Evolutionary conservation across 148 eudicot genomes (phyloP).

Genomic region (Selenicereus undatus): DNA sequence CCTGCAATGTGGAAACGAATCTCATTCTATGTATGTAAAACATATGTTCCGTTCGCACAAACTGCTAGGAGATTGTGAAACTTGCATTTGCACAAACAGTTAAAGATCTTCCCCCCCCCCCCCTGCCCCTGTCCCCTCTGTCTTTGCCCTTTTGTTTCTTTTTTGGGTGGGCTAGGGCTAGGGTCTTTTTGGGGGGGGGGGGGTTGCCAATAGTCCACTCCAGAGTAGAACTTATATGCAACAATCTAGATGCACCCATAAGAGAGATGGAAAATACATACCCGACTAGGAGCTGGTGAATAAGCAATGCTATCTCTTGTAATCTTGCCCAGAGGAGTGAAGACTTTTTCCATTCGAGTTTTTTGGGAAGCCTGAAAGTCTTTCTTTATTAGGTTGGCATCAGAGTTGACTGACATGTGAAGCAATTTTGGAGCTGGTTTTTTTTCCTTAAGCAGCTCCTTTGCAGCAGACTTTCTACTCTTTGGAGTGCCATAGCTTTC

Average conservation of each 20-base stretch:
- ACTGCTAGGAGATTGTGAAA: neutral
- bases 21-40: neutral
- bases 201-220: too few relatives aligned
- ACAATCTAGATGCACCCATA: neutral
- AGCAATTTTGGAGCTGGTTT: constrained; percentile 30
- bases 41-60: neutral
- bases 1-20: constrained; percentile 35
- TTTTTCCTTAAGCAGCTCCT: constrained; percentile 30
- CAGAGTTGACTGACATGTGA: constrained; percentile 44
- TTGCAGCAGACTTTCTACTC: constrained; percentile 22
- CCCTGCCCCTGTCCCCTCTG: too few relatives aligned
- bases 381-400: constrained; percentile 34
- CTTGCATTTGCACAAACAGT: neutral
- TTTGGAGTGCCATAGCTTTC: constrained; percentile 23
- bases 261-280: constrained; percentile 23
- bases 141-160: neutral
- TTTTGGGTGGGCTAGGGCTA: too few relatives aligned
- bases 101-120: too few relatives aligned
- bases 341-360: constrained; percentile 33
- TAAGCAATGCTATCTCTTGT: constrained; percentile 33
- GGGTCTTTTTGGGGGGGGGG: too few relatives aligned
- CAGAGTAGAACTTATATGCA: neutral
- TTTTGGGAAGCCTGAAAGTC: constrained; percentile 31
- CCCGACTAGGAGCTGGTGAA: constrained; percentile 48
- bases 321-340: constrained; percentile 41